Evolutionary conservation across 768 basidiomycete genomes (phyloP), one percentile per base, ranked within the genome.

Genomic region (Krasilnikovozyma curviuscula): DNA sequence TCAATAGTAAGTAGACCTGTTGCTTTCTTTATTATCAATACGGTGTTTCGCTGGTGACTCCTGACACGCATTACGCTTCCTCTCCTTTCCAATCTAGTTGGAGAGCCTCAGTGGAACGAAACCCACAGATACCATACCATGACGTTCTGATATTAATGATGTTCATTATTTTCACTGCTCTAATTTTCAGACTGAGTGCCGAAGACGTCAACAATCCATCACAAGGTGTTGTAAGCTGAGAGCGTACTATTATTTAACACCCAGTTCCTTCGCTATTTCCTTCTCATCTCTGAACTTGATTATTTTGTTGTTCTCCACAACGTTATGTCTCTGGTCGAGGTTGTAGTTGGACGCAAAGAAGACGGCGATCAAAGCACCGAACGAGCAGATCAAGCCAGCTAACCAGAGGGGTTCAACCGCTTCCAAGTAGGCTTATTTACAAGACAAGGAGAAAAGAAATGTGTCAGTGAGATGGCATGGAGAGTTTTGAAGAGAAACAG

Each of bases 301-400:
- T n/a, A 44, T 29, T 46, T 60, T 54, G 40, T 53, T 54, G 21
- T 38, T 42, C 28, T 59, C 61, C 40, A 61, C 51, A 23, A 56
- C 55, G 57, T 66, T 66, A 53, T 66, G 65, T 21, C 38, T 45
- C n/a, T 58, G 51, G 40, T 59, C 65, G 32, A 66, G 59, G 54
- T 57, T 56, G 48, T 56, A 65, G 55, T 66, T 60, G 47, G 48
- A 12, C 16, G 33, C 16, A 50, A 62, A 56, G 50, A 51, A 47
- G 21, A 57, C 63, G 21, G 56, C 57, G 44, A 61, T 55, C 48
- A 67, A 48, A 21, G 58, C 48, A 35, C 61, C 35, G 46, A 63
- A 56, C n/a, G 58, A 57, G 24, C 60, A 45, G 44, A 63, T 55
- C 42, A 65, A 48, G 13, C 56, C 59, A n/a, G 59, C 56, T 23